Conservation (phyloP, 495 filamentous ascomycete genomes). For the Aspergillus sclerotioniger region DNA sequence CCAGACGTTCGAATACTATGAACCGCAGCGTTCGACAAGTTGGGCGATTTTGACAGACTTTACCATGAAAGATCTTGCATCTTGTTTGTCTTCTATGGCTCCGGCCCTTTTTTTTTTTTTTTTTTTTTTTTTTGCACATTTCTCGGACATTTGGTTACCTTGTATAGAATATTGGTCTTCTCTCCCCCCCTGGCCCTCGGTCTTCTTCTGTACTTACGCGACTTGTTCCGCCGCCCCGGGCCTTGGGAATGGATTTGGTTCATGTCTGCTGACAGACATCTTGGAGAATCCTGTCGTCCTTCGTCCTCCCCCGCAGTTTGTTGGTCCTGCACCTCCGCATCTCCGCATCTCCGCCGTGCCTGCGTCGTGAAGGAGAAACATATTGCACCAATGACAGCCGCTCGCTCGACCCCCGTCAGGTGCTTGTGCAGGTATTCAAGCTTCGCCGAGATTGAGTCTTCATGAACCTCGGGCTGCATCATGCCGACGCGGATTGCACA, state of each 20-base stretch:
- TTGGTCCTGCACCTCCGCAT: neutral
- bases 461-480: slow-evolving; percentile 17
- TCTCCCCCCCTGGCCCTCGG: neutral
- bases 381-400: slow-evolving; percentile 8
- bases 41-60: neutral
- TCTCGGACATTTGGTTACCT: neutral
- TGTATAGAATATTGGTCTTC: neutral
- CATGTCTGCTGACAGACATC: neutral
- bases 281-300: neutral
- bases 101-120: neutral
- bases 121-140: no score
- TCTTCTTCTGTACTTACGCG: neutral
- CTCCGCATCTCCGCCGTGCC: slow-evolving; percentile 5
- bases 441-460: neutral
- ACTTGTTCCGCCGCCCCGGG: neutral
- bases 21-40: neutral
- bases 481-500: slow-evolving; percentile 9
- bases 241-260: neutral
- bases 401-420: neutral
- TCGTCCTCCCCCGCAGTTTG: slow-evolving; percentile 7
- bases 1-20: neutral
- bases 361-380: neutral
- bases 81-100: neutral
- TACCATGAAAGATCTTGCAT: slow-evolving; percentile 2
- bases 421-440: neutral